Conservation (phyloP, 2,329 filamentous ascomycete species). For the Calonectria naviculata region DNA sequence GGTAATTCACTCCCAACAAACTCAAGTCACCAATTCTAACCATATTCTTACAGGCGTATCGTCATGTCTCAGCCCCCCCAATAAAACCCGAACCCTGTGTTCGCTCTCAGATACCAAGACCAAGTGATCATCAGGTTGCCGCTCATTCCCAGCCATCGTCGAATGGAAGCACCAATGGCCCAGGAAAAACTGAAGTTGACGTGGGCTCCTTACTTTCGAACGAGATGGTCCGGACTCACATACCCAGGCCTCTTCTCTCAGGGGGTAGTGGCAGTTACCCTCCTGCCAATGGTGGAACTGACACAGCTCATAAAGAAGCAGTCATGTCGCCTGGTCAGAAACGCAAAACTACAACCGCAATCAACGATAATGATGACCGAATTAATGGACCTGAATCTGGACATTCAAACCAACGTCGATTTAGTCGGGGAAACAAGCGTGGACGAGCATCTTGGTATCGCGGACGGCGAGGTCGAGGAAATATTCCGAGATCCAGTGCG, state of each 20-base stretch:
- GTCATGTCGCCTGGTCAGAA: background rate
- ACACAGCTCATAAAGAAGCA: background rate
- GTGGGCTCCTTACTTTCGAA: background rate
- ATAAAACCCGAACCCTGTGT: constrained; percentile 15
- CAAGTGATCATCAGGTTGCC: constrained; percentile 21
- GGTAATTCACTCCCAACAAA: constrained; percentile 10
- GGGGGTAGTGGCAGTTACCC: background rate
- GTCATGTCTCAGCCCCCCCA: constrained; percentile 42
- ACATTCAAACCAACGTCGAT: constrained; percentile 22
- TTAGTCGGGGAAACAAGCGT: constrained; percentile 38
- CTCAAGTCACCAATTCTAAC: constrained; percentile 13
- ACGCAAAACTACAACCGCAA: background rate
- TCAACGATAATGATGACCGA: constrained; percentile 26
- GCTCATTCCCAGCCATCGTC: background rate
- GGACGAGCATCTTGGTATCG: constrained; percentile 39
- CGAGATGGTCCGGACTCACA: background rate
- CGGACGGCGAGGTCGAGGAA: constrained; percentile 41
- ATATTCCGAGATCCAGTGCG: constrained; percentile 17
- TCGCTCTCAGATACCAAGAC: constrained; percentile 41
- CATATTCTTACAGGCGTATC: constrained; percentile 20
- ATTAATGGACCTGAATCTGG: constrained; percentile 5
- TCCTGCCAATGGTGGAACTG: background rate
- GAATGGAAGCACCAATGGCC: background rate
- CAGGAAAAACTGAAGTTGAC: background rate
- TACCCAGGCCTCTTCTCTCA: background rate